These are phyloP conservation scores for Schizosaccharomyces pombe DNA, from an alignment of 805 yeast genomes.

Conservation along the genomic window DNA sequence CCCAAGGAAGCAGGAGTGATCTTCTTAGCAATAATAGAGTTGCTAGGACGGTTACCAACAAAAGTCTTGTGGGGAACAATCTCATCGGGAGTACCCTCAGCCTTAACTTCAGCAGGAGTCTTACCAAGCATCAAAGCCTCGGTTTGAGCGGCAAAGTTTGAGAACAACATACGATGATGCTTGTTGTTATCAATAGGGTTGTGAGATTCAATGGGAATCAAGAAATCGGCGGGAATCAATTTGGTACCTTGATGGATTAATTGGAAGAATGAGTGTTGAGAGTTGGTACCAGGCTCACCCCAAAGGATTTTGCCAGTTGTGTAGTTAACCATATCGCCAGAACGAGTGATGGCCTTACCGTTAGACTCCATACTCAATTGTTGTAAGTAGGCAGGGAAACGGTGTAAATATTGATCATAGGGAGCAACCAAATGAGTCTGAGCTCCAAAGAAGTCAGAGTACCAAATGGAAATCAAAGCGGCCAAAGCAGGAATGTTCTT, in stretches of 20 bases:
- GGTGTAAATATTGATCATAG: conserved; percentile 92
- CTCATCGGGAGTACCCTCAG: conserved; percentile 62
- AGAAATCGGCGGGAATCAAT: conserved; percentile 89
- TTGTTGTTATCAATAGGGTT: conserved; percentile 85
- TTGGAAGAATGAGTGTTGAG: conserved; percentile 98
- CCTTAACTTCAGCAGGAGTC: conserved; percentile 46
- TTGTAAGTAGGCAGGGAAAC: conserved; percentile 98
- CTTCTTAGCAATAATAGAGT: conserved; percentile 84
- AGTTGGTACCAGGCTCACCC: conserved; percentile 97
- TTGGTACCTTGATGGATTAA: conserved; percentile 97
- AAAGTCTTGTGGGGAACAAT: conserved; percentile 88
- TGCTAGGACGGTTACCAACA: conserved; percentile 97
- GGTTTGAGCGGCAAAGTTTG: conserved; percentile 94
- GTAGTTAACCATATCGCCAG: conserved; percentile 72
- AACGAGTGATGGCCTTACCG: conserved; percentile 92
- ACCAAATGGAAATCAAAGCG: conserved; percentile 89
- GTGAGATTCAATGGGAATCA: conserved; percentile 82
- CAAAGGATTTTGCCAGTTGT: conserved; percentile 88
- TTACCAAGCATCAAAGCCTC: conserved; percentile 96
- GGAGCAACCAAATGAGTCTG: conserved; percentile 97
- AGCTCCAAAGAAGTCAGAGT: conserved; percentile 93
- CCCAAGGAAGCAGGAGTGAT: conserved; percentile 93
- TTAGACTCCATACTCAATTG: conserved; percentile 97
- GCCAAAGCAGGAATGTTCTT: conserved; percentile 83
- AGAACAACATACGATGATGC: conserved; percentile 96